Base-by-base conservation (phyloP, 129 eudicot genomes). In the Mikania micrantha region DNA sequence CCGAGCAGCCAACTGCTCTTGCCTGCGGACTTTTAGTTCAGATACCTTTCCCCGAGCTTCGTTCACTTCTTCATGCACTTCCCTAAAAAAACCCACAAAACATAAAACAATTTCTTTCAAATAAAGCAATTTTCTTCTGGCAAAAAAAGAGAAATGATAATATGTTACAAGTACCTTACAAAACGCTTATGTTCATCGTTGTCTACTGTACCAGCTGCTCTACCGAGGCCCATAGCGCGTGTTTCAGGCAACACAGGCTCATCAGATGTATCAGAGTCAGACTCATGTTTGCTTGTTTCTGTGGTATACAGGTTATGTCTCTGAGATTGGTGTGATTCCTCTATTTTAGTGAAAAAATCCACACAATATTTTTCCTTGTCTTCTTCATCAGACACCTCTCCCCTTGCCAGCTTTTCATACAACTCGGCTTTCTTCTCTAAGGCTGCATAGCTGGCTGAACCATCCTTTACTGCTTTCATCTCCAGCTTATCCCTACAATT, bases 311-410 rank as follows among this genome's bases (percentile, higher is more conserved):
- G 17, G 13, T 78, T 67, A 36, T 29, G 76, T 28, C 53, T 74
- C 20, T 75, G 72, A 44, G 83, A 78, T 60, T 79, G 53, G 35
- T 58, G 85, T 45, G 84, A 42, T 50, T 66, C 93, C 22, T 84
- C 87, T 71, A 80, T 83, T 54, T 92, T 92, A 69, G 77, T 81
- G 63, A 82, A 88, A 54, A 92, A 92, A 77, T 92, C 98, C 58
- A 88, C 98, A 84, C 96, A 92, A 57, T 88, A 92, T 79, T 85
- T 88, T 78, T 92, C 98, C 17, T 80, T 71, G 38, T 91, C 98
- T 82, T 91, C 98, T 79, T 88, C 98, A 42, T 91, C 98, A 0
- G 98, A 78, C 24, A 88, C 67, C 60, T 91, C 98, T 64, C 95
- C 98, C 38, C 85, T 82, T 47, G 81, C 82, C 56, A 92, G 85